These are phyloP conservation scores for Terana coerulea DNA, from an alignment of 768 basidiomycete species.

Conservation along the genomic window DNA sequence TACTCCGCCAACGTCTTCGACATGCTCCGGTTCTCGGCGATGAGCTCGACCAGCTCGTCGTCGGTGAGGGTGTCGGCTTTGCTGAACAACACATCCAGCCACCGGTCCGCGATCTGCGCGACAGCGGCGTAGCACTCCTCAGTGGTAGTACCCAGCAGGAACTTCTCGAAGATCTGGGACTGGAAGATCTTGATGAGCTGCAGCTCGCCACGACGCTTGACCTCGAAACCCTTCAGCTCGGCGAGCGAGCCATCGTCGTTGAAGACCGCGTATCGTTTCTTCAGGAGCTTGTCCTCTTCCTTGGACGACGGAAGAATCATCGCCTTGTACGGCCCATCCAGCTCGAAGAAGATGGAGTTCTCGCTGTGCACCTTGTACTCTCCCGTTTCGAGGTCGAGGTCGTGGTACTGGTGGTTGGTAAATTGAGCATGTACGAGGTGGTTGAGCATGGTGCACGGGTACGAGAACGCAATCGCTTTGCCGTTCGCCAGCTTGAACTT, in stretches of 20 bases:
- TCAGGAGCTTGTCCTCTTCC: conserved; percentile 96
- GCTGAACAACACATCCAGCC: conserved; percentile 93
- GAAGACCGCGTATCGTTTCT: conserved; percentile 99
- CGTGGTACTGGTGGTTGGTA: conserved; percentile 98
- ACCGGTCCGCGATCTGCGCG: conserved; percentile 90
- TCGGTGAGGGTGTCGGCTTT: conserved; percentile 82
- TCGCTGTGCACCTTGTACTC: conserved; percentile 86
- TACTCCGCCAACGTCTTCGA: conserved; percentile 95
- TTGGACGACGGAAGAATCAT: conserved; percentile 99
- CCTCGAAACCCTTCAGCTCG: conserved; percentile 98
- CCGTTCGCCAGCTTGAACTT: conserved; percentile 87
- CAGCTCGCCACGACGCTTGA: conserved; percentile 94
- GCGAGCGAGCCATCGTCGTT: conserved; percentile 97
- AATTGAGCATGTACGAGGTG: conserved; percentile 94
- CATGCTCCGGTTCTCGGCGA: conserved; percentile 99
- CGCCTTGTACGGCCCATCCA: conserved; percentile 97
- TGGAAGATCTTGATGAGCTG: conserved; percentile 99
- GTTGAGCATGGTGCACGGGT: conserved; percentile 99
- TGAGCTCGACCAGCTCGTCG: conserved; percentile 94
- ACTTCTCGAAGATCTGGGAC: conserved; percentile 96
- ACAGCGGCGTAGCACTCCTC: conserved; percentile 96
- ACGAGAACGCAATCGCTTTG: conserved; percentile 86
- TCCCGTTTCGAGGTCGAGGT: conserved; percentile 80
- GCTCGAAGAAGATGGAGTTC: conserved; percentile 99
- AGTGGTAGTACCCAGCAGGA: conserved; percentile 87